Evolutionary conservation across 495 filamentous ascomycete species (phyloP), one percentile per base, ranked within the genome.

Genomic region (Xylaria venustula): DNA sequence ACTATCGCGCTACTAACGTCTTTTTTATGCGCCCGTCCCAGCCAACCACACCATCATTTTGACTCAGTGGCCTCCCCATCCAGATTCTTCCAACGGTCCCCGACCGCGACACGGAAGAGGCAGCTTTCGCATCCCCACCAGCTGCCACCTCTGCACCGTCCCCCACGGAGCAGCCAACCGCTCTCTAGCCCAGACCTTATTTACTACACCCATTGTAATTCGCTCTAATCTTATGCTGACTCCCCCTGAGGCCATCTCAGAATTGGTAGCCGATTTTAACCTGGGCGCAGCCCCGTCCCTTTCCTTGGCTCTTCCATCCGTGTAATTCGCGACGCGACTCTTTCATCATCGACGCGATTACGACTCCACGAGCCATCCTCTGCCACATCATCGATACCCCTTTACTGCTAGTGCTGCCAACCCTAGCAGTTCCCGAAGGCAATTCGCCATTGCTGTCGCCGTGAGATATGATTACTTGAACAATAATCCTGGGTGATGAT

Each of bases 401-500:
- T 36, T 60, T 61, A 42, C 59, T 57, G 54, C 60, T 46, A 37
- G 60, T 60, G 49, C 61, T 63, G 69, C 63, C 65, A 66, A 44
- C 58, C 65, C 67, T 37, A 62, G 34, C 47, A 15, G 48, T 28
- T 28, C 57, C 65, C 46, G 41, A 32, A 58, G 60, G 62, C 64
- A 69, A 51, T 45, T 50, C 28, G 40, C 53, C 58, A 28, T 65
- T 64, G 57, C 47, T 55, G 46, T 23, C 42, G 54, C 41, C 51
- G 54, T 58, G 46, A 75, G 76, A 76, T 71, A 79, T 80, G 77
- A 75, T 58, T 69, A 52, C 36, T 61, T 63, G 60, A 51, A 65
- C 48, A n/a, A 52, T 71, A 67, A 32, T 28, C n/a, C 50, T 52
- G 58, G 34, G 57, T 65, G 40, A 65, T 61, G 51, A 64, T 37